phyloP scores from a whole-genome alignment of 2,329 filamentous ascomycete species.

The Cercospora sp. region DNA sequence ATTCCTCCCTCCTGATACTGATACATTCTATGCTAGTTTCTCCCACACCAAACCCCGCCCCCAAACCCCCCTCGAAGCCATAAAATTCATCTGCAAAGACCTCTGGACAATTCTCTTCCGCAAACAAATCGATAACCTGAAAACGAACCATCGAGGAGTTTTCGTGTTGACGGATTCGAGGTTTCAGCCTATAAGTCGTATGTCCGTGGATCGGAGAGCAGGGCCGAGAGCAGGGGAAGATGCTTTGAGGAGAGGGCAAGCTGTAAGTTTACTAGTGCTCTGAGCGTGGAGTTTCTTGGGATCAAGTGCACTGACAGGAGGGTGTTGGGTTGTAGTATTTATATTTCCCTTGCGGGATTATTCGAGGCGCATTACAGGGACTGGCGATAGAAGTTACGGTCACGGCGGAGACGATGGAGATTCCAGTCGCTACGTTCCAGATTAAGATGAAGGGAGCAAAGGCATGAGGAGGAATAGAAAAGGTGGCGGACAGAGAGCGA shows the following conservation, averaged over 20 bases:
- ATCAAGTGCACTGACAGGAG: no score
- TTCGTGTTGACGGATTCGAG: slow-evolving; percentile 93
- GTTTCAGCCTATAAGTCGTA: slow-evolving; percentile 84
- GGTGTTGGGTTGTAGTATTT: slow-evolving; percentile 65
- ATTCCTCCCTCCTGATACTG: no score
- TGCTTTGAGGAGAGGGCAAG: slow-evolving; percentile 70
- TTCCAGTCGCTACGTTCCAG: slow-evolving; percentile 90
- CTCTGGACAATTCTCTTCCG: slow-evolving; percentile 91
- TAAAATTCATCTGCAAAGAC: slow-evolving; percentile 99
- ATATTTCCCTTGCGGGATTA: slow-evolving; percentile 92
- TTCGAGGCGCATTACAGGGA: slow-evolving; percentile 87
- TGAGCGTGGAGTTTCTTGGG: no score
- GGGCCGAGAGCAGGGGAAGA: slow-evolving; percentile 39
- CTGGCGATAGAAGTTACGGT: slow-evolving; percentile 90
- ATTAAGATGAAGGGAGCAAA: slow-evolving; percentile 80
- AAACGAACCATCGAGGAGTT: slow-evolving; percentile 95
- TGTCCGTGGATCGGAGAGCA: slow-evolving; percentile 69
- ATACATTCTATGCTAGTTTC: neutral
- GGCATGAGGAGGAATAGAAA: slow-evolving; percentile 45
- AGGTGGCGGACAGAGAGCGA: neutral
- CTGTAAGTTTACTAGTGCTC: slow-evolving; percentile 57
- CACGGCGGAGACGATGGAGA: slow-evolving; percentile 82
- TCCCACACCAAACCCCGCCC: slow-evolving; percentile 67
- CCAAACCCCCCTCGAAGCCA: slow-evolving; percentile 88
- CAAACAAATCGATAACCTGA: slow-evolving; percentile 98